Evolutionary conservation across 75 land plant species (phyloP), one percentile per base, ranked within the genome.

Genomic region (Picea sitchensis): DNA sequence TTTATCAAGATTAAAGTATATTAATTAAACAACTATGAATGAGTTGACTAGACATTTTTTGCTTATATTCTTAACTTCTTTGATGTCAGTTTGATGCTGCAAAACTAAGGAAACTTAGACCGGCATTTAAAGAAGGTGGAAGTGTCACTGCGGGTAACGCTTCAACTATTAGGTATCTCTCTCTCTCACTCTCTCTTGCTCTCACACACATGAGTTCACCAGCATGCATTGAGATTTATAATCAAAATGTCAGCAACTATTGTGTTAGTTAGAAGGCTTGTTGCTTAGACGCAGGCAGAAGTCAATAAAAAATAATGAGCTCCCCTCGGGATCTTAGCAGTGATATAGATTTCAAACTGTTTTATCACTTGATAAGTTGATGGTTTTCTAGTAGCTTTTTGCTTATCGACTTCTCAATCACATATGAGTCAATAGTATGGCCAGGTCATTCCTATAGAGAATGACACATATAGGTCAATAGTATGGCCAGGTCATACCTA

Each of bases 101-200:
- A 47, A 96, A 92, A 65, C 75, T 96, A 73, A 89, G 87, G 83
- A 92, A 96, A 82, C 93, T 96, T 34, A 79, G 95, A 76, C 98
- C 99, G 31, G 94, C 92, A 69, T 96, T 96, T 69, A 96, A 96
- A 85, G 87, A 87, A 63, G 91, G 88, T 30, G 99, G 99, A 69
- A 74, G 92, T 82, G 99, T 96, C 21, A 94, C 99, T 81, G 95
- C 99, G 34, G 99, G 99, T n/a, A 96, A 96, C 82, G 90, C 99
- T 63, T 96, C 99, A 56, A 91, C 89, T 76, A 94, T 96, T 76
- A 96, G 99, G 99, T 47, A 47, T 47, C 94, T 14, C 36, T 36
- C 13, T 23, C 59, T 51, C 26, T 57, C 68, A 47, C 51, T 41
- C 73, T 71, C 44, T 41, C 47, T 41, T 51, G 18, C 44, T 41